Evolutionary conservation across 2,329 filamentous ascomycete genomes (phyloP), one percentile per base, ranked within the genome.

Genomic region (Apiospora phragmitis): DNA sequence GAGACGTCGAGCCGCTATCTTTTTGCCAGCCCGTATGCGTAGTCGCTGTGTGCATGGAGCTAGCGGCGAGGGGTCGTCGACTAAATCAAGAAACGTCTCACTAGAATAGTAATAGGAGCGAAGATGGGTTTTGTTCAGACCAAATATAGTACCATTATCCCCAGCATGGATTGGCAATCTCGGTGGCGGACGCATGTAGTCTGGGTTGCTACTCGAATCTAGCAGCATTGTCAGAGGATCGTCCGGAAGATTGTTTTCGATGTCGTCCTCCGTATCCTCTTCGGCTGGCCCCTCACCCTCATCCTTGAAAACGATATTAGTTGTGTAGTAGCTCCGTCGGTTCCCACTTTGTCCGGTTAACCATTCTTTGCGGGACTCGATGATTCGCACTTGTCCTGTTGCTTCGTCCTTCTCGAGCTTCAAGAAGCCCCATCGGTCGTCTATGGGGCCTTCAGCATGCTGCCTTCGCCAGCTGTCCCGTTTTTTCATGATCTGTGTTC

Each of bases 341-440:
- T 89, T 89, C 32, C 85, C 86, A 70, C 89, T 90, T 29, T 84
- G 83, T 41, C 79, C 79, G 0, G 74, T 73, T 8, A 83, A 83
- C 89, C 91, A 94, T 78, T 94, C 93, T 38, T 89, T 90, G 18
- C 93, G 86, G 41, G 87, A 88, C 78, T 95, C 93, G 0, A 93
- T 80, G 24, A 93, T 90, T 68, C 87, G 83, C 1, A 92, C 80
- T 18, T 84, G 79, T 1, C 89, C 88, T 0, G 87, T 90, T 14
- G 75, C 75, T 71, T 93, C 89, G 71, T 93, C 88, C 43, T 83
- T 84, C 38, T 88, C 85, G 1, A 94, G 81, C 4, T 86, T 86
- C 4, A 95, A 81, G 70, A 90, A 88, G 0, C 89, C 91, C 92
- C 92, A 95, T 3, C 91, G 87, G 74, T 94, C 90, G 74, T 94